Conservation (phyloP, 2,329 filamentous ascomycete species). For the Talaromyces sp. region DNA sequence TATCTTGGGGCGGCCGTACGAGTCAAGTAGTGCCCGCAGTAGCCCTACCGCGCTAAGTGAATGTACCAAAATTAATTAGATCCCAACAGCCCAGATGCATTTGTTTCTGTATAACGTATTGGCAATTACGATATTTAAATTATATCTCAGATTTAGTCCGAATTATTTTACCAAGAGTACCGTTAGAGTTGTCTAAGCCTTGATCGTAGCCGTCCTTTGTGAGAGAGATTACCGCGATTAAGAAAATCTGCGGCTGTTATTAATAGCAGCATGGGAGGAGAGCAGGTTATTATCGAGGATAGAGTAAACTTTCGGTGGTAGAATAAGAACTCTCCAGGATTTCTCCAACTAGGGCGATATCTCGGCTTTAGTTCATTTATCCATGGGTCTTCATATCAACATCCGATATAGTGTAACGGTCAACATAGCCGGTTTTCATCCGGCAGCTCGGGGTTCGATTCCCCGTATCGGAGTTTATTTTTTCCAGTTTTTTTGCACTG, state of each 20-base stretch:
- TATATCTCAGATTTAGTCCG: neutral
- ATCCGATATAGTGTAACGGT: conserved; percentile 9
- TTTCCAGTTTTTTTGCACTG: neutral
- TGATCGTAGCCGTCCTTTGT: neutral
- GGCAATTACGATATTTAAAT: neutral
- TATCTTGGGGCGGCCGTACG: neutral
- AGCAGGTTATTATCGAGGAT: too few species aligned
- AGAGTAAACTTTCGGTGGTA: too few species aligned
- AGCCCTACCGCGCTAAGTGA: neutral
- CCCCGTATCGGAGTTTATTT: conserved; percentile 1
- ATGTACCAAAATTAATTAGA: neutral
- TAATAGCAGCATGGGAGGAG: neutral
- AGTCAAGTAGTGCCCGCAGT: too few species aligned
- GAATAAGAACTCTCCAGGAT: too few species aligned
- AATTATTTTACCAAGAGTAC: neutral
- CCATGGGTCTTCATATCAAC: conserved; percentile 17
- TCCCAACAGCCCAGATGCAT: neutral
- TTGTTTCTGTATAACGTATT: neutral
- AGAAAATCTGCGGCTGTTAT: neutral
- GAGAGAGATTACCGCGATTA: neutral
- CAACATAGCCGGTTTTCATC: conserved; percentile 7
- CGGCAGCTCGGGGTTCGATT: conserved; percentile 9
- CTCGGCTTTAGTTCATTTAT: too few species aligned
- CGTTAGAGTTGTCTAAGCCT: neutral
- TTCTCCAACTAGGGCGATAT: too few species aligned